Base-by-base conservation (phyloP, 495 filamentous ascomycete species). In the Neurospora sublineolata region DNA sequence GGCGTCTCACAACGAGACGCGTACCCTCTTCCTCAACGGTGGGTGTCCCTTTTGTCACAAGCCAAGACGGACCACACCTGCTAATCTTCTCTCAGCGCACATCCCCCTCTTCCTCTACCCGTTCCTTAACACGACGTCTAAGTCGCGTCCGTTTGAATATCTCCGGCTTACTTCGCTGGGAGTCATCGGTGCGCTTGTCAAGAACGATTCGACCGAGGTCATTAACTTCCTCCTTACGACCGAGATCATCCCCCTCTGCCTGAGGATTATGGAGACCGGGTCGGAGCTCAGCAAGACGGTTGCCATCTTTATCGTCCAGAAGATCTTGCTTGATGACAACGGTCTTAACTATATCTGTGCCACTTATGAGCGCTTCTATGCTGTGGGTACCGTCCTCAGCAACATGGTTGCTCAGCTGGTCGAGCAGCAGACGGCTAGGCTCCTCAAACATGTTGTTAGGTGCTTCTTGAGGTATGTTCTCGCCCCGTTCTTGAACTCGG, bases 231-330 rank as follows among this genome's bases (percentile, higher is more conserved):
- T 99, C 37, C 87, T 99, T 16, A 98, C 96, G 3, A 99, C 95
- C 38, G 95, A 99, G 81, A 99, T 99, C 75, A 99, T 99, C 70
- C 95, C 95, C 7, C 88, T 99, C 4, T 99, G 95, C 79, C 92
- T 99, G 36, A 89, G 95, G 39, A 98, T 99, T 77, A 99, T 99
- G 95, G 95, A 99, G 84, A 99, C 95, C 0, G 96, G 96, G 39
- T 98, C 95, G 0, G 95, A 99, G 79, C 85, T 99, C 60, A 97
- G 94, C 85, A 99, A 99, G 84, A 99, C 95, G 1, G 95, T 99
- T 10, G 95, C 95, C 41, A 99, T 99, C 73, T 99, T 99, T 84
- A 99, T 99, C 77, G 95, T 99, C n/a, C 95, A 99, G 83, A 99
- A 99, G 83, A 99, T 99, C 40, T 83, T 99, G 44, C 86, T 99